Evolutionary conservation across 2,329 filamentous ascomycete species (phyloP), one percentile per base, ranked within the genome.

Genomic region (Fonsecaea multimorphosa): DNA sequence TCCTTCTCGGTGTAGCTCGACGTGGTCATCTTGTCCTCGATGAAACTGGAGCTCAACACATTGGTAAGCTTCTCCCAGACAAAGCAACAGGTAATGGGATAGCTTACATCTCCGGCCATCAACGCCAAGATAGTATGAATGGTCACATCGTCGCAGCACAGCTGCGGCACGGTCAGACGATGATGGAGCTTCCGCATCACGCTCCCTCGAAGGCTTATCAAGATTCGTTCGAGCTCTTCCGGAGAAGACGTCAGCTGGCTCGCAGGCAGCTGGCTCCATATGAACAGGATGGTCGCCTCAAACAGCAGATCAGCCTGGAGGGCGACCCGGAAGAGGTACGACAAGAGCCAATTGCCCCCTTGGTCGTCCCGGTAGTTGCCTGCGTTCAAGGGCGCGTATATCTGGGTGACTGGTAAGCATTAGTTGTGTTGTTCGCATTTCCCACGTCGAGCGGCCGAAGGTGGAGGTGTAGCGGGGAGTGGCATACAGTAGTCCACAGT

Each of bases 401-500:
- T 27, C 40, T 63, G 52, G 2, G 40, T 55, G 51, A 58, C 61
- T 63, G 5, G n/a, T 29, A 49, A 24, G 38, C 8, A 27, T 54
- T 34, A 24, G 57, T 38, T 34, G 12, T 19, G 9, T 36, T 24
- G 19, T 16, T 16, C n/a, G 11, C 29, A 9, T 34, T 4, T n/a
- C 12, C 56, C 24, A 19, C 22, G 16, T 27, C n/a, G n/a, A 22
- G 6, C 8, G 9, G 38, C 1, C 3, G 12, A 31, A 14, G 31
- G 9, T n/a, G 29, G n/a, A 14, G 14, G 19, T 3, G 22, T 19
- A 5, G 16, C 19, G 27, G 38, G 31, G 16, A 32, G 16, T 19
- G 14, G 40, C 53, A 14, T 61, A 61, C 58, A 61, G 40, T 65
- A 57, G 40, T 65, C 63, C 6, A 65, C 58, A 6, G 63, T 56